phyloP scores from a whole-genome alignment of 2,329 filamentous ascomycete genomes.

The Rhinocladiella similis region DNA sequence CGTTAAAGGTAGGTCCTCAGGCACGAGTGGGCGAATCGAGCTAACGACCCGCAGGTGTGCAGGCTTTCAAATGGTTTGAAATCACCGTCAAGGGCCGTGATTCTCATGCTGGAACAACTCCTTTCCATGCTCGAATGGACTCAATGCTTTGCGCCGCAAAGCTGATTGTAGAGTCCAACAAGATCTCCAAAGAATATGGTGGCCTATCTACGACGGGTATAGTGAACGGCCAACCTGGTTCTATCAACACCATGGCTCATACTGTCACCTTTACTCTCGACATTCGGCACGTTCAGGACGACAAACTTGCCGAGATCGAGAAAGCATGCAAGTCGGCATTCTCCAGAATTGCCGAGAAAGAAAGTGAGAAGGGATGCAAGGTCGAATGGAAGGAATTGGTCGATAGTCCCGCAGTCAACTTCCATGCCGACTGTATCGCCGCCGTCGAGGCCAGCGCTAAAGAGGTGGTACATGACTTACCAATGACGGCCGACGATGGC shows the following conservation, averaged over 20 bases:
- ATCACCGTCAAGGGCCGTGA: constrained; percentile 67
- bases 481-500: constrained; percentile 43
- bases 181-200: constrained; percentile 60
- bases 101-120: constrained; percentile 74
- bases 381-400: constrained; percentile 31
- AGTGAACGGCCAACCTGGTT: constrained; percentile 64
- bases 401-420: constrained; percentile 54
- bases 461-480: constrained; percentile 48
- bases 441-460: constrained; percentile 63
- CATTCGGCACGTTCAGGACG: constrained; percentile 26
- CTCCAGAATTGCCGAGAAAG: constrained; percentile 27
- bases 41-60: constrained; percentile 50
- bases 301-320: constrained; percentile 27
- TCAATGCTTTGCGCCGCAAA: constrained; percentile 68
- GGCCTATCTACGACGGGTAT: constrained; percentile 72
- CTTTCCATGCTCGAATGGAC: constrained; percentile 66
- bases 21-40: not conserved
- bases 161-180: constrained; percentile 68
- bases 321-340: constrained; percentile 24
- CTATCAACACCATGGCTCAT: constrained; percentile 61
- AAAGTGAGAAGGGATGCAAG: constrained; percentile 29
- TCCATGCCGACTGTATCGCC: constrained; percentile 67
- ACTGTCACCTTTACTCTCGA: constrained; percentile 29
- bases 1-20: constrained; percentile 52
- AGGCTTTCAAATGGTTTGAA: constrained; percentile 74